Evolutionary conservation across 305 asterid genomes (phyloP), one percentile per base, ranked within the genome.

Genomic region (Fraxinus platypoda): DNA sequence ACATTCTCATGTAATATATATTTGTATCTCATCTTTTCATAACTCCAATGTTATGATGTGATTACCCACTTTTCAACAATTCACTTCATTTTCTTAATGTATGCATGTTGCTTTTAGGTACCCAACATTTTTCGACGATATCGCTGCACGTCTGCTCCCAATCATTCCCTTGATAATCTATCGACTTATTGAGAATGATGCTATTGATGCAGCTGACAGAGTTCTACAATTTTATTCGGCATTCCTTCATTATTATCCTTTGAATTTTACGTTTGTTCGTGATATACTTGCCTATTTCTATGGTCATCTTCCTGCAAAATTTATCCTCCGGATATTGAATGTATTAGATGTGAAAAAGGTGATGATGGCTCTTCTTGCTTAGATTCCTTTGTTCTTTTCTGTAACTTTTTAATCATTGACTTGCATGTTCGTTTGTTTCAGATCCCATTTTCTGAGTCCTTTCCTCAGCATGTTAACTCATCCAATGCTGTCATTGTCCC

Each of bases 211-310:
- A 76, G 95, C 98, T 76, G 99, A 96, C 85, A 91, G 98, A 89
- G 92, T 92, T 86, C 85, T 96, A 72, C 98, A 90, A 89, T 86
- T 90, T 85, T 96, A 96, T 86, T 86, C 95, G 37, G 77, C 93
- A 70, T 93, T 93, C 89, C 97, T 96, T 90, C 98, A 90, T 87
- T 91, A 87, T 85, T 94, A 96, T 90, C 97, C 99, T 83, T 83
- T 94, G 86, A 93, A 91, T 88, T 94, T 96, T 76, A 93, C 98
- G 26, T 96, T 96, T 87, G 99, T 94, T 88, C 99, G 98, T 3
- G 99, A 96, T 84, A 93, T 96, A 88, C 98, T 96, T 77, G 94
- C 98, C 70, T 96, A 96, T 91, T 96, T 96, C 88, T 96, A 96
- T 72, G 97, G 98, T 72, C 98, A 96, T 91, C 98, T 96, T 82